phyloP scores from a whole-genome alignment of 441 rosid genomes.

The Arabidopsis hybrid region DNA sequence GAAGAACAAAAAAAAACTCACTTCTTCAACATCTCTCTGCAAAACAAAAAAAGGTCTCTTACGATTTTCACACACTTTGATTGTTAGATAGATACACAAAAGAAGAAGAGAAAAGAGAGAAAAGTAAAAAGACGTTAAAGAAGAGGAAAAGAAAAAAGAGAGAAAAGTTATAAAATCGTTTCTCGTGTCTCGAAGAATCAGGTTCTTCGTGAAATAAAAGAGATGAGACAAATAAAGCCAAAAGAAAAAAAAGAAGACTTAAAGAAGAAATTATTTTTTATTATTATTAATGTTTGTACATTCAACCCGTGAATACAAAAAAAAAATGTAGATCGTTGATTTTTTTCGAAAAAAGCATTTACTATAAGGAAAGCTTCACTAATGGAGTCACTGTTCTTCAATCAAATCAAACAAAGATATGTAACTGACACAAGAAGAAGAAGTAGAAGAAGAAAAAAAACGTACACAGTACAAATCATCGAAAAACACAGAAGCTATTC shows the following conservation, averaged over 20 bases:
- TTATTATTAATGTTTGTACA: constrained; percentile 18
- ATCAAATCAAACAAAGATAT: constrained; percentile 34
- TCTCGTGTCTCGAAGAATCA: constrained; percentile 68
- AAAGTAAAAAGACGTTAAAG: constrained; percentile 35
- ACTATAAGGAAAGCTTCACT: constrained; percentile 20
- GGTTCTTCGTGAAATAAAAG: constrained; percentile 50
- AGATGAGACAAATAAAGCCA: constrained; percentile 6
- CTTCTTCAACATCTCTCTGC: constrained; percentile 10
- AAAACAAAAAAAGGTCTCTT: background rate
- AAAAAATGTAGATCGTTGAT: constrained; percentile 13
- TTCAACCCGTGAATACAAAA: constrained; percentile 43
- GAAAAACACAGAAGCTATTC: constrained; percentile 1
- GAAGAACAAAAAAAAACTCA: constrained; percentile 9
- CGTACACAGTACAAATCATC: constrained; percentile 10
- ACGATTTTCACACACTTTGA: constrained; percentile 16
- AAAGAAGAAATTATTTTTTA: background rate
- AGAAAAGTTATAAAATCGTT: constrained; percentile 50
- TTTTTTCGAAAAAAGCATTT: background rate
- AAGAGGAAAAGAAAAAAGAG: constrained; percentile 35
- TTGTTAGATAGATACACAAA: constrained; percentile 14
- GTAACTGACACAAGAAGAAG: constrained; percentile 30
- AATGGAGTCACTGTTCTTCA: constrained; percentile 37
- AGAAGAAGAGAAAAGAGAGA: constrained; percentile 21
- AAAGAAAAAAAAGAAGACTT: background rate
- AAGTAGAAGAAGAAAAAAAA: background rate